Evolutionary conservation across 352 stramenopile genomes (phyloP).

Genomic region (Halophytophthora polymorphica): DNA sequence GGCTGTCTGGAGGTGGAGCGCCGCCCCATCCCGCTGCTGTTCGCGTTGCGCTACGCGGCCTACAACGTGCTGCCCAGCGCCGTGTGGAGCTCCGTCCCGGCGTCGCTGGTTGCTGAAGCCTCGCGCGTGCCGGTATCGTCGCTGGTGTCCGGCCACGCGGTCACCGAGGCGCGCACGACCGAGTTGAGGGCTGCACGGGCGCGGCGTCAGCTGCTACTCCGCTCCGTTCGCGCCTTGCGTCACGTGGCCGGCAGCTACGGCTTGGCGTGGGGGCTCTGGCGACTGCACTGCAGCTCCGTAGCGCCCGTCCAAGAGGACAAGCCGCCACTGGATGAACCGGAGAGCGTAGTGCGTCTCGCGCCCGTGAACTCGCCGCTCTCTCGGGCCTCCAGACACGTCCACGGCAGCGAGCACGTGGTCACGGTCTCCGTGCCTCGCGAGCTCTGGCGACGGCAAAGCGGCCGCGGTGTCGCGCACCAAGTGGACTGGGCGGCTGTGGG

Average conservation of each 20-base stretch:
- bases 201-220: conserved; percentile 39
- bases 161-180: conserved; percentile 5
- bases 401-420: conserved; percentile 44
- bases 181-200: conserved; percentile 9
- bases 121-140: conserved; percentile 26
- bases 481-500: conserved; percentile 23
- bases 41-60: conserved; percentile 55
- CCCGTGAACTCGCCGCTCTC: conserved; percentile 43
- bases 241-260: conserved; percentile 58
- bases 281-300: conserved; percentile 7
- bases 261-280: conserved; percentile 53
- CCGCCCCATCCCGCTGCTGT: conserved; percentile 63
- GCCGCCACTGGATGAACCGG: conserved; percentile 2
- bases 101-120: conserved; percentile 41
- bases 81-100: conserved; percentile 53
- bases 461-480: not conserved
- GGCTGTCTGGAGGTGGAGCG: conserved; percentile 53
- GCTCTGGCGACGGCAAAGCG: conserved; percentile 2
- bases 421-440: conserved; percentile 10
- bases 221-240: conserved; percentile 49
- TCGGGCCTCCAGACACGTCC: conserved; percentile 28
- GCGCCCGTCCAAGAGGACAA: conserved; percentile 3
- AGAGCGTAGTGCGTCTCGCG: conserved; percentile 51
- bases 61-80: conserved; percentile 58
- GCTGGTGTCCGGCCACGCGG: conserved; percentile 23